Percentiles rank a stretch among this genome's conserved stretches.
These are phyloP conservation scores for Aethionema arabicum DNA, from an alignment of 345 rosid species.

Conservation along the genomic window DNA sequence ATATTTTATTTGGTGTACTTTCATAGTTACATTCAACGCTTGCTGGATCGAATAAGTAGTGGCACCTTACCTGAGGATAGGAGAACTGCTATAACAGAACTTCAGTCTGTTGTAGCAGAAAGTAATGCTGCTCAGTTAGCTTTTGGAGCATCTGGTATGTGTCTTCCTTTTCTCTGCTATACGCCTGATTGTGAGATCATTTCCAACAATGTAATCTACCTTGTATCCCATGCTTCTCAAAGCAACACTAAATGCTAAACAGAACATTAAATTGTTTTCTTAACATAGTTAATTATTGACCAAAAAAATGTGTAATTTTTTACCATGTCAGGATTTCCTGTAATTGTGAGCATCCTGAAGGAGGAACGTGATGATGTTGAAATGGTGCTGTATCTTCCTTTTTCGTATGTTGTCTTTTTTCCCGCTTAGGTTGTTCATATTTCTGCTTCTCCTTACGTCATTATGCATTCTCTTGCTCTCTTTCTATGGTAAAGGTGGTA, in stretches of 20 bases:
- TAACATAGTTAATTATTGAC: no score
- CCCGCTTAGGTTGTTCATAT: slow-evolving; percentile 12
- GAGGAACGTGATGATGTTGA: slow-evolving; percentile 90
- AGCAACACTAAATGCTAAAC: no score
- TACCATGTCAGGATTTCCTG: slow-evolving; percentile 78
- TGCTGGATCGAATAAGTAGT: slow-evolving; percentile 87
- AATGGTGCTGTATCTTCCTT: slow-evolving; percentile 52
- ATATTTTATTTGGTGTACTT: slow-evolving; percentile 8
- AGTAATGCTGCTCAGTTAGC: slow-evolving; percentile 82
- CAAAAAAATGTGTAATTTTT: no score
- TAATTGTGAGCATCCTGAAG: slow-evolving; percentile 74
- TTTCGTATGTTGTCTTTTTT: slow-evolving; percentile 1
- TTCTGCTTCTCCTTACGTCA: not conserved
- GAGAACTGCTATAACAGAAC: slow-evolving; percentile 80
- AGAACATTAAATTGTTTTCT: no score
- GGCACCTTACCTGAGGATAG: slow-evolving; percentile 87
- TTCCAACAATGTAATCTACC: not conserved
- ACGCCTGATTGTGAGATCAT: slow-evolving; percentile 2
- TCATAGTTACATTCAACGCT: slow-evolving; percentile 78
- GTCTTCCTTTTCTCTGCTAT: slow-evolving; percentile 11
- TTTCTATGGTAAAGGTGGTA: not conserved
- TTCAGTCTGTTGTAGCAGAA: slow-evolving; percentile 89
- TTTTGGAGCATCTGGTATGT: slow-evolving; percentile 85
- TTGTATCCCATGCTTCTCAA: slow-evolving; percentile 3
- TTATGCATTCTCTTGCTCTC: slow-evolving; percentile 7